Base-by-base conservation (phyloP, 106 monocot species). In the Apostasia ramifera region DNA sequence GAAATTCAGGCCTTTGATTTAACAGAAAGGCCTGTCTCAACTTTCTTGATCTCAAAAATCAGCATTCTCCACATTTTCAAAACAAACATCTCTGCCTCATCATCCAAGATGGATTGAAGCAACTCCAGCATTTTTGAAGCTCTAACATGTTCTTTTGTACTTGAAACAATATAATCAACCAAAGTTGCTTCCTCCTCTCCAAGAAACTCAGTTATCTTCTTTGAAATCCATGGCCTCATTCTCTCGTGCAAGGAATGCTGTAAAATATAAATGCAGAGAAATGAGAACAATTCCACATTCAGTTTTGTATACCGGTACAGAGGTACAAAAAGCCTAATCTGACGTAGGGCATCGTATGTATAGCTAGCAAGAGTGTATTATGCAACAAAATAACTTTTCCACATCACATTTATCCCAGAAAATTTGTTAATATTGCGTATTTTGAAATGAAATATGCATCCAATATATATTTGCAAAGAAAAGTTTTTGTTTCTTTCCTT, bases 61-160 rank as follows among this genome's bases (percentile, higher is more conserved):
- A 98, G 82, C 97, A 98, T 92, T 71, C 97, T 89, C 97, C 97
- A 98, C 89, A 98, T 98, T 71, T 98, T 98, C 43, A 98, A 90
- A 54, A 98, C 92, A 81, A 98, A 98, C 97, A 98, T 98, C 67
- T 98, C 97, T 9, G 97, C 97, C 71, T 98, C 97, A 55, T 92
- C 97, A 46, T 98, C 97, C 60, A 98, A 77, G 54, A 98, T 92
- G 26, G 97, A 76, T 61, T 92, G 85, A n/a, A 98, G 84, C 70
- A 92, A 68, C 55, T 98, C 89, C 14, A 98, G 81, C 92, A 98
- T 89, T 73, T 82, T 78, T 66, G 84, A 79, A 47, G 97, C 97
- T 71, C 73, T 70, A 6, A 90, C 81, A 70, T 98, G 92, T 53
- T 92, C 89, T 72, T 90, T 98, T 66, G 89, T 98, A 63, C 87